Base-by-base conservation (phyloP, 2,329 filamentous ascomycete species). In the Rosellinia necatrix region DNA sequence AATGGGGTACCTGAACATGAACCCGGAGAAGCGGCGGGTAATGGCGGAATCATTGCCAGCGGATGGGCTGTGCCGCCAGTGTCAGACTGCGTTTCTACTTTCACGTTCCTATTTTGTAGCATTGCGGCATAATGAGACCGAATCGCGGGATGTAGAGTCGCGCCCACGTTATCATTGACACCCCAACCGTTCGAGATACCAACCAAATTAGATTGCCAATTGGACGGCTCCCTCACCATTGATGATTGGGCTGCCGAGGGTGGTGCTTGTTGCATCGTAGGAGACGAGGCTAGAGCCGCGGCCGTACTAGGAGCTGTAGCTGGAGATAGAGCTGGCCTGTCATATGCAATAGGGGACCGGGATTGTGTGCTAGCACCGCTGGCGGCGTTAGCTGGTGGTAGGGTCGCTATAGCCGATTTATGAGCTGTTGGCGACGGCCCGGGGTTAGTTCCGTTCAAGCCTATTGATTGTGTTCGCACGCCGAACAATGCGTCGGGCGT, bases 401-500 rank as follows among this genome's bases (percentile, higher is more conserved):
- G n/a, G 21, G 29, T 10, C 49, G 53, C 49, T 49, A 61, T 40
- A 19, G 62, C 49, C 19, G 63, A 55, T 35, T 61, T 60, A 15
- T 61, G 60, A 6, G 58, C 48, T 12, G 44, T 41, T 3, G 63
- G n/a, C 37, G 60, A 56, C 17, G 50, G 5, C 8, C 59, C 53
- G 32, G 61, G 13, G 6, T 48, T 52, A 1, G 37, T 44, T 35
- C 44, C 56, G 40, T 53, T 56, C 24, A 63, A 63, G n/a, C 61
- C 56, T 29, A 54, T 54, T 27, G 66, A 64, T 48, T 63, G 62
- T 32, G 56, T 66, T 35, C 58, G 66, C 15, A 68, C 64, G 9
- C 61, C 60, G 43, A 72, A 73, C 3, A 77, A 66, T 4, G 73
- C 70, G 32, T 75, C 70, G 19, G 74, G 74, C 8, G 72, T 72